Evolutionary conservation across 2,329 filamentous ascomycete species (phyloP), one percentile per base, ranked within the genome.

Genomic region (Penicillium italicum): DNA sequence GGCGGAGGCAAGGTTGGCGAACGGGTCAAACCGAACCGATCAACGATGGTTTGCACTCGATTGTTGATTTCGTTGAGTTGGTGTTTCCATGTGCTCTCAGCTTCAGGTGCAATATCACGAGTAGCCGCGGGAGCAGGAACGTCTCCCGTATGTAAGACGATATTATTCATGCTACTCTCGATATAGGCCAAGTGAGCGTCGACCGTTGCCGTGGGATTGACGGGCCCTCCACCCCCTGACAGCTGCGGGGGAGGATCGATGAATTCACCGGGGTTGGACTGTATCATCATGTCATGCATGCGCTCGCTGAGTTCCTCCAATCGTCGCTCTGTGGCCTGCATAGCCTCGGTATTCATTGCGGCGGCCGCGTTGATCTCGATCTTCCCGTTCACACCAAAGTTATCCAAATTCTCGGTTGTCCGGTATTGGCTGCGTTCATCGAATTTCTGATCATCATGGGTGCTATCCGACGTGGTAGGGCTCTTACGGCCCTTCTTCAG

Each of bases 391-490:
- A 64, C 57, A 55, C 56, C 70, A 57, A 69, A 71, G 40, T 77
- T 80, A 59, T 89, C 85, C 20, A 86, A 72, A 56, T 84, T 82
- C 62, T 91, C 88, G 6, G 88, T 82, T 11, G 86, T 81, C 50
- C 82, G 79, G 68, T 92, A 94, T 8, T 91, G 76, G 67, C 85
- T 89, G 55, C 85, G 81, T 61, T 94, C 89, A 66, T 95, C 89
- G 65, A 96, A 91, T 45, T 87, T 82, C 55, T 83, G 82, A 48
- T 82, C 80, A 47, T 81, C 81, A 66, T 90, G 87, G 60, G 90
- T 83, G 75, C 87, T 91, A 69, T 90, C 88, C 8, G 88, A 88
- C 65, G 87, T 91, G 52, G 90, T 72, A 43, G 60, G 58, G 50
- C 74, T 74, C 48, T 79, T 75, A 8, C 77, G 72, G 62, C 82